Evolutionary conservation across 2,329 filamentous ascomycete genomes (phyloP).

Genomic region (Aspergillus texensis): DNA sequence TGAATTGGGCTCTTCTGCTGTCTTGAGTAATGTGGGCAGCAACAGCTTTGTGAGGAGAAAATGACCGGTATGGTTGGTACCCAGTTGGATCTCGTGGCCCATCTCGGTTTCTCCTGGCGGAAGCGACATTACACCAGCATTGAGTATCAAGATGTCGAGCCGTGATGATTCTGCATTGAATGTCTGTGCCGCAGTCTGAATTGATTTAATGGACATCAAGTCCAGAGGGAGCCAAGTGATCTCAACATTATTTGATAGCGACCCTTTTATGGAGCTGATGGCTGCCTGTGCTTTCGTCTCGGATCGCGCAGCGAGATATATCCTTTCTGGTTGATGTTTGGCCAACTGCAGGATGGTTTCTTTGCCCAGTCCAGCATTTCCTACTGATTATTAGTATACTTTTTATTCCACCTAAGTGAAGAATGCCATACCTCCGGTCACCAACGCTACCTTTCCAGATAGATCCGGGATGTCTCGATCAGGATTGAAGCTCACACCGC

Average conservation of each 20-base stretch:
- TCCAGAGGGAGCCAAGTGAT: constrained; percentile 40
- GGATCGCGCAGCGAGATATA: constrained; percentile 42
- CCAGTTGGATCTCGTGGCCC: constrained; percentile 43
- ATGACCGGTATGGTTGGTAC: constrained; percentile 44
- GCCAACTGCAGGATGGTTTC: constrained; percentile 46
- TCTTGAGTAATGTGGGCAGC: constrained; percentile 33
- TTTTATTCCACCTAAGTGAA: neutral
- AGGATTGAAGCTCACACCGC: constrained; percentile 31
- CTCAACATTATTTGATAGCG: constrained; percentile 18
- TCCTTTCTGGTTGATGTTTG: constrained; percentile 42
- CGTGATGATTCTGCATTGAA: neutral
- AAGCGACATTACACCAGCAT: constrained; percentile 47
- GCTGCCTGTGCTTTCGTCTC: constrained; percentile 25
- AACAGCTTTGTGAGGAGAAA: constrained; percentile 41
- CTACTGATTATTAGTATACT: constrained; percentile 16
- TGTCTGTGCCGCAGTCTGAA: neutral
- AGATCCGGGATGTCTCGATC: constrained; percentile 38
- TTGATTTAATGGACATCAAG: constrained; percentile 42
- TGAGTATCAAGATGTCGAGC: constrained; percentile 44
- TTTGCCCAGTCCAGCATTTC: constrained; percentile 54
- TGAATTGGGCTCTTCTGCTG: constrained; percentile 22
- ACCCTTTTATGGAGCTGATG: constrained; percentile 22
- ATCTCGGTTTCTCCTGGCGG: constrained; percentile 37
- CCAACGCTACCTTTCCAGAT: constrained; percentile 35
- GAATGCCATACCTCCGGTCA: constrained; percentile 37